Evolutionary conservation across 148 eudicot genomes (phyloP).

Genomic region (Camellia sinensis): DNA sequence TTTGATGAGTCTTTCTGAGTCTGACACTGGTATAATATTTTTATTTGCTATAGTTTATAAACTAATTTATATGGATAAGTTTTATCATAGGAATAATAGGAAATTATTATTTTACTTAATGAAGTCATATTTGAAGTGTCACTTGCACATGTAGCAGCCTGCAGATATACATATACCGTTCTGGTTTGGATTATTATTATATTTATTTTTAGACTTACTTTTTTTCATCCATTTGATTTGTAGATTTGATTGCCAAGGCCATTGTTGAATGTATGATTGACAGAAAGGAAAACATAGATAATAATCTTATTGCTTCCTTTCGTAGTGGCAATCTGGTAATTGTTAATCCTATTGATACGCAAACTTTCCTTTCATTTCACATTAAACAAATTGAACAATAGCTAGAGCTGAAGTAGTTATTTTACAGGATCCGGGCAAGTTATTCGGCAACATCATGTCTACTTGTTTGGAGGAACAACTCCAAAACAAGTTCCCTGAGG

Average conservation of each 20-base stretch:
- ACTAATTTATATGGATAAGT: too few relatives aligned
- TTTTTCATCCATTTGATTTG: slow-evolving; percentile 12
- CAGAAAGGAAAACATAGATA: slow-evolving; percentile 76
- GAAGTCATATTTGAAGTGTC: not conserved
- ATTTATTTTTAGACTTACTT: not conserved
- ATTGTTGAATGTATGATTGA: slow-evolving; percentile 61
- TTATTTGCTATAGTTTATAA: not conserved
- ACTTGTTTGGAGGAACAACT: slow-evolving; percentile 56
- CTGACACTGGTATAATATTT: not conserved
- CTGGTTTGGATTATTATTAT: not conserved
- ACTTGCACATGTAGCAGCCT: not conserved
- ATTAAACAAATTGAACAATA: not conserved
- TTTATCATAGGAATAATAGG: too few relatives aligned
- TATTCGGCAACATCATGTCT: slow-evolving; percentile 49
- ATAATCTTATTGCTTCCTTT: slow-evolving; percentile 44
- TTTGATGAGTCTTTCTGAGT: not conserved
- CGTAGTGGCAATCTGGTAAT: slow-evolving; percentile 54
- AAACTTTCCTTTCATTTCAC: not conserved
- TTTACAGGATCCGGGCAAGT: slow-evolving; percentile 45
- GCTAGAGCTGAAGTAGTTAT: slow-evolving; percentile 9
- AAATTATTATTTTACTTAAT: too few relatives aligned
- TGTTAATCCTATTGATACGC: not conserved
- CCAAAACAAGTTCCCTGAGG: slow-evolving; percentile 46
- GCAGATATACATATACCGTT: too few relatives aligned
- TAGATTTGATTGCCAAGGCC: slow-evolving; percentile 59